Conservation (phyloP, 176 grass and related monocot species). For the Oryza rufipogon region DNA sequence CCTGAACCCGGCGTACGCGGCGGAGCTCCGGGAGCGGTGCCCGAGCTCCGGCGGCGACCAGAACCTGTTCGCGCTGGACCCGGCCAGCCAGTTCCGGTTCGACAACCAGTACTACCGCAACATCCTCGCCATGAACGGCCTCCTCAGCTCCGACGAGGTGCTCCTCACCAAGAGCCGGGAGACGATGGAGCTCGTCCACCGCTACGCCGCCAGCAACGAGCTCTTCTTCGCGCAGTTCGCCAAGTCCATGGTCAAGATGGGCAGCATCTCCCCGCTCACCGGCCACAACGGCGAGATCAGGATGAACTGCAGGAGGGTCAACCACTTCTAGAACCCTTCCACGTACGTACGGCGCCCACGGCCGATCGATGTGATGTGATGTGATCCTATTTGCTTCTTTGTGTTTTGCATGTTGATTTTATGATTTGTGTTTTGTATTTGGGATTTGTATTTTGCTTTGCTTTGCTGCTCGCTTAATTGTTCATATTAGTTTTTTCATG, state of each 20-base stretch:
- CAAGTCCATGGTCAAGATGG: constrained; percentile 81
- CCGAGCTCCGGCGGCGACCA: constrained; percentile 70
- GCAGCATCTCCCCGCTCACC: constrained; percentile 63
- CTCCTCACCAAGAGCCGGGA: constrained; percentile 57
- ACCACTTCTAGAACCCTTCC: constrained; percentile 29
- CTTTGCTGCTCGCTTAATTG: neutral
- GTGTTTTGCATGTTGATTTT: neutral
- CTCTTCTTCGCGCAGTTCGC: constrained; percentile 69
- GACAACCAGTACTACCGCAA: constrained; percentile 73
- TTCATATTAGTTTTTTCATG: neutral
- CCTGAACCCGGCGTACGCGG: constrained; percentile 59
- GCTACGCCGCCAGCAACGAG: constrained; percentile 48
- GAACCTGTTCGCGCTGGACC: constrained; percentile 70
- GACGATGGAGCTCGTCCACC: constrained; percentile 59
- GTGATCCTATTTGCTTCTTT: neutral
- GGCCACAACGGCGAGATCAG: constrained; percentile 62
- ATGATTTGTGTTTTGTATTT: neutral
- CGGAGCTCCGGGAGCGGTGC: constrained; percentile 49
- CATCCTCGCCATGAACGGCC: constrained; percentile 50
- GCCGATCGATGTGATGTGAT: neutral
- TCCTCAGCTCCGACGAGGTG: constrained; percentile 79
- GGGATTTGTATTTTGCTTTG: neutral
- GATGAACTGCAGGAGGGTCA: constrained; percentile 67
- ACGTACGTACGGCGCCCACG: too few species aligned
- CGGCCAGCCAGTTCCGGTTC: constrained; percentile 50